Conservation (phyloP, 345 rosid species). For the Salix koriyanagi region DNA sequence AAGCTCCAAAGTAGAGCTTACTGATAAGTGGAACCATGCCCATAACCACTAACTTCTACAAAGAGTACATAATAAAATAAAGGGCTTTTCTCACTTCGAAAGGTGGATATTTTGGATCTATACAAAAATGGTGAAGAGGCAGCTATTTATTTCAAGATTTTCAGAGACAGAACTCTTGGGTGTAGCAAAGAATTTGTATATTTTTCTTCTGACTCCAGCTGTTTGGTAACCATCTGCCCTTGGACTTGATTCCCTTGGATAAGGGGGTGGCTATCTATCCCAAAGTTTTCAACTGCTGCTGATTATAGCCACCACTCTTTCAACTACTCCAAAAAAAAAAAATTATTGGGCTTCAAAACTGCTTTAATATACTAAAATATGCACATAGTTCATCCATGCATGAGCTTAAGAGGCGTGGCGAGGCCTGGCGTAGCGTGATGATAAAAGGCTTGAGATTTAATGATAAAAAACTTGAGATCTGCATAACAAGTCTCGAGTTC, state of each 20-base stretch:
- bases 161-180: conserved; percentile 53
- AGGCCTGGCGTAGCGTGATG: too few relatives aligned
- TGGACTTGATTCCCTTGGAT: conserved; percentile 22
- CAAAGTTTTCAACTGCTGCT: conserved; percentile 17
- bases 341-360: conserved; percentile 23
- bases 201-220: conserved; percentile 22
- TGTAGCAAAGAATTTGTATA: conserved; percentile 19
- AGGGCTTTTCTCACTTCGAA: conserved; percentile 10
- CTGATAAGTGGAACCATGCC: conserved; percentile 41
- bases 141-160: conserved; percentile 7
- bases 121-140: conserved; percentile 15
- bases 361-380: conserved; percentile 7
- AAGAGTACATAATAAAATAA: conserved; percentile 6
- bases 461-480: too few relatives aligned
- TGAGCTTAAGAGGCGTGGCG: not conserved
- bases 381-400: conserved; percentile 16
- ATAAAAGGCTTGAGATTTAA: too few relatives aligned
- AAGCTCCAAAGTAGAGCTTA: conserved; percentile 32
- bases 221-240: conserved; percentile 22
- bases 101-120: conserved; percentile 54
- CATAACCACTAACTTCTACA: conserved; percentile 21
- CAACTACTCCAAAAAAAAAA: conserved; percentile 2
- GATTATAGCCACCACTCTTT: conserved; percentile 15
- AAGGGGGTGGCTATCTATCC: conserved; percentile 28
- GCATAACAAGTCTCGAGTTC: too few relatives aligned